phyloP scores from a whole-genome alignment of 169 alveolate genomes.

The Perkinsus olseni region DNA sequence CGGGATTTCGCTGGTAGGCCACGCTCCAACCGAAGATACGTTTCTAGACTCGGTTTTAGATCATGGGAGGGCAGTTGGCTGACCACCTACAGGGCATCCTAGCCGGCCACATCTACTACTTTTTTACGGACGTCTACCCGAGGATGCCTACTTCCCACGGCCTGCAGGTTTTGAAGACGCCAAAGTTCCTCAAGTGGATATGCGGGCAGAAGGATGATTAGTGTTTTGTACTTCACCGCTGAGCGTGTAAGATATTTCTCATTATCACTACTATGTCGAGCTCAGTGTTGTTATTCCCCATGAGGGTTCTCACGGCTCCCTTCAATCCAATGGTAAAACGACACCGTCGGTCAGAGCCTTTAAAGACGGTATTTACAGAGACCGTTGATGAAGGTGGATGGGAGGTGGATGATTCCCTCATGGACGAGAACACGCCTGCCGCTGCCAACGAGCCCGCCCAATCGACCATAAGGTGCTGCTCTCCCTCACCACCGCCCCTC shows the following conservation, averaged over 20 bases:
- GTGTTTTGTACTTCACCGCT: conserved; percentile 19
- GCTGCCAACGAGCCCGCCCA: not conserved
- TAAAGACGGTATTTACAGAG: not conserved
- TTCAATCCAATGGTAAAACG: not conserved
- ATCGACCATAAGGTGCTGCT: not conserved
- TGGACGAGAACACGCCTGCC: not conserved
- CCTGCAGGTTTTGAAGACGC: conserved; percentile 66
- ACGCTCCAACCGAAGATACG: not conserved
- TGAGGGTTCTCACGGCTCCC: not conserved
- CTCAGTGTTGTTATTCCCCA: not conserved
- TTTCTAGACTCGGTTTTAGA: conserved; percentile 37
- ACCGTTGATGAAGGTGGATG: not conserved
- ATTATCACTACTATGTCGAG: not conserved
- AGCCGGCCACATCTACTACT: conserved; percentile 80
- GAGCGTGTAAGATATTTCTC: not conserved
- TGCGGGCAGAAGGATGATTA: not conserved
- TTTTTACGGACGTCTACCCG: conserved; percentile 78
- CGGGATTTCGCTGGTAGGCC: not conserved
- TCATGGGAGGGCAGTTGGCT: conserved; percentile 68
- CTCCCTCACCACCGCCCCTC: too few species aligned
- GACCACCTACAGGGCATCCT: conserved; percentile 74
- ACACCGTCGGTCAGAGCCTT: not conserved
- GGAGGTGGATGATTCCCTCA: not conserved
- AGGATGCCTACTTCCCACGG: conserved; percentile 77
- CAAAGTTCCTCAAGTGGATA: conserved; percentile 37